phyloP scores from a whole-genome alignment of 306 rosid species.

The Castanea sativa region DNA sequence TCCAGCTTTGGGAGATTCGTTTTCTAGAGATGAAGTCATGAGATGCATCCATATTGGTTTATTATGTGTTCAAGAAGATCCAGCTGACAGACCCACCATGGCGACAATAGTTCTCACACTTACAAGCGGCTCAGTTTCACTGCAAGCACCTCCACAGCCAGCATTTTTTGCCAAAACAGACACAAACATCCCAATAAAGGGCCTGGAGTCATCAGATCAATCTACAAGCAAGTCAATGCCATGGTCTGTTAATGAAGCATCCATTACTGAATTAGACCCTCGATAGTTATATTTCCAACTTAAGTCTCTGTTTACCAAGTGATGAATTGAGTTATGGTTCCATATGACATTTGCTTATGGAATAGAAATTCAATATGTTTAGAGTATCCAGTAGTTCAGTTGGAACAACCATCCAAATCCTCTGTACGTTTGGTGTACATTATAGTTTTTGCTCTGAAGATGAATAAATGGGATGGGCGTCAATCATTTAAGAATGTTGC shows the following conservation, averaged over 20 bases:
- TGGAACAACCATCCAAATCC: too few relatives aligned
- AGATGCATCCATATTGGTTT: conserved; percentile 28
- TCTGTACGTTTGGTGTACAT: too few relatives aligned
- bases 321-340: too few relatives aligned
- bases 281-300: neutral
- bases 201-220: neutral
- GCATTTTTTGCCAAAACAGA: neutral
- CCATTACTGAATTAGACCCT: neutral
- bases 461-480: too few relatives aligned
- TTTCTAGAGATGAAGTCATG: neutral
- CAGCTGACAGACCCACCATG: conserved; percentile 26
- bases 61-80: conserved; percentile 35
- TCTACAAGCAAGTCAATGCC: neutral
- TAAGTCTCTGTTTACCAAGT: too few relatives aligned
- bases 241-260: neutral
- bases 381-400: too few relatives aligned
- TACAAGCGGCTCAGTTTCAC: neutral
- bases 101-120: conserved; percentile 21
- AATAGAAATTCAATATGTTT: too few relatives aligned
- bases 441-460: too few relatives aligned
- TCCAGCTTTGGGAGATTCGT: neutral
- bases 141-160: neutral
- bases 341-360: too few relatives aligned
- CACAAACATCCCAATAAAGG: neutral
- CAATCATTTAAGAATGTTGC: too few relatives aligned